These are phyloP conservation scores for Fusarium citri DNA, from an alignment of 2,329 filamentous ascomycete species.

Conservation along the genomic window DNA sequence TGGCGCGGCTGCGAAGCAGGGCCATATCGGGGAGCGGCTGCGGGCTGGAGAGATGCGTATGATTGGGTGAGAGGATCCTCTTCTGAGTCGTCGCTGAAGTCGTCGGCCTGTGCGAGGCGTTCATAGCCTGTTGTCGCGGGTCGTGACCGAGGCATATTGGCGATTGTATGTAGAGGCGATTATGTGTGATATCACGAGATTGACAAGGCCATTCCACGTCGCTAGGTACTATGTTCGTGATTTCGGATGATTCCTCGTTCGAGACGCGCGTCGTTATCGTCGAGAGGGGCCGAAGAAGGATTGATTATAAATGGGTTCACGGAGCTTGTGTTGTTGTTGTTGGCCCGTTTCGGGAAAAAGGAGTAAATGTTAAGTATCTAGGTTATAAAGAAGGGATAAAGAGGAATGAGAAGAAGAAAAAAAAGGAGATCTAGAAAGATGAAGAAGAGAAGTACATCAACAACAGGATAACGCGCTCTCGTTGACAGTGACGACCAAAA, in stretches of 20 bases:
- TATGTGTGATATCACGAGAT: slow-evolving; percentile 13
- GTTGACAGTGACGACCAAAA: slow-evolving; percentile 14
- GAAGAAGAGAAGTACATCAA: slow-evolving; percentile 8
- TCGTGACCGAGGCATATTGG: slow-evolving; percentile 71
- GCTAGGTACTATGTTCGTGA: not conserved
- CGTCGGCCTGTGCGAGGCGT: slow-evolving; percentile 84
- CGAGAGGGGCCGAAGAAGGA: slow-evolving; percentile 22
- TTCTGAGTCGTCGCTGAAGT: slow-evolving; percentile 78
- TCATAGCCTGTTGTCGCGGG: slow-evolving; percentile 86
- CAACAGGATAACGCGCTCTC: not conserved
- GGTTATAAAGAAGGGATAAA: slow-evolving; percentile 9
- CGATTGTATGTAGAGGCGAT: not conserved
- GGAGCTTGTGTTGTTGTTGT: not conserved
- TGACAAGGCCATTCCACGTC: slow-evolving; percentile 35
- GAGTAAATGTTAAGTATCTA: slow-evolving; percentile 6
- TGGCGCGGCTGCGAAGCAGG: slow-evolving; percentile 71
- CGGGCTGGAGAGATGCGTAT: slow-evolving; percentile 67
- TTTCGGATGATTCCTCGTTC: slow-evolving; percentile 5
- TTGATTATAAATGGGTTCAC: slow-evolving; percentile 11
- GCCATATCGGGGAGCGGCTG: slow-evolving; percentile 71
- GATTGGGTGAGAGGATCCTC: slow-evolving; percentile 67
- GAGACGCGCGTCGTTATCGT: slow-evolving; percentile 16
- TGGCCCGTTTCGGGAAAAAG: slow-evolving; percentile 1
- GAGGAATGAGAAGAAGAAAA: slow-evolving; percentile 2
- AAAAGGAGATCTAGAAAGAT: not conserved